Conservation (phyloP, 345 rosid genomes). For the Eucalyptus pauciflora region DNA sequence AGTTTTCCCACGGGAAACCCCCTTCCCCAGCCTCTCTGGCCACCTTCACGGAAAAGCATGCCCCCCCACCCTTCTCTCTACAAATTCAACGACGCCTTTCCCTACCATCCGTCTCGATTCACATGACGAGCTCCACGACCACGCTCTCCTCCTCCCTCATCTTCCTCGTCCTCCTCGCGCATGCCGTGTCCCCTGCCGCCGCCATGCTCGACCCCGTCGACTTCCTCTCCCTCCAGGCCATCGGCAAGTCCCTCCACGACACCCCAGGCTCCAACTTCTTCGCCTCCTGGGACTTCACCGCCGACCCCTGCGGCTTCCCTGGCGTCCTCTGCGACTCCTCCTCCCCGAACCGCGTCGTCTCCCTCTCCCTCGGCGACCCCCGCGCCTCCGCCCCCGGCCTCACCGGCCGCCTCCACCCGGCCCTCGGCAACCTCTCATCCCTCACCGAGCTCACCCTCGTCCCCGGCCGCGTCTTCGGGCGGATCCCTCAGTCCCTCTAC, state of each 20-base stretch:
- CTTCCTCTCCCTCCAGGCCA: conserved; percentile 79
- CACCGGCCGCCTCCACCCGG: conserved; percentile 61
- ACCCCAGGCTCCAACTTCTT: conserved; percentile 81
- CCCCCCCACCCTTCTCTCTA: background rate
- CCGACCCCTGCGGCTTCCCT: conserved; percentile 86
- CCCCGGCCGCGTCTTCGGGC: conserved; percentile 74
- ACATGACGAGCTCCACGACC: background rate
- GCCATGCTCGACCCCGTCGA: conserved; percentile 57
- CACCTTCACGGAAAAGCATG: background rate
- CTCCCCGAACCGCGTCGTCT: conserved; percentile 24
- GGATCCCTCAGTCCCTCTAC: conserved; percentile 46
- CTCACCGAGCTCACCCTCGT: conserved; percentile 66
- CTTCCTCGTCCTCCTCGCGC: background rate
- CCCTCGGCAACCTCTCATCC: conserved; percentile 65
- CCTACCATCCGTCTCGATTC: background rate
- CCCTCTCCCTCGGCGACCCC: conserved; percentile 81
- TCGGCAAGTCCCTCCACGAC: conserved; percentile 59
- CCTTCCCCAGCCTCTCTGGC: background rate
- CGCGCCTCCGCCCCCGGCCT: conserved; percentile 80
- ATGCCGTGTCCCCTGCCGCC: background rate
- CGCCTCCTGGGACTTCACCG: conserved; percentile 84
- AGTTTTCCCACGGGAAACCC: background rate
- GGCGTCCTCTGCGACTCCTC: conserved; percentile 64
- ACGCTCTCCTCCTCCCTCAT: background rate
- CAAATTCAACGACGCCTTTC: background rate